Conservation (phyloP, 169 alveolate genomes). For the Cryptosporidium xiaoi region DNA sequence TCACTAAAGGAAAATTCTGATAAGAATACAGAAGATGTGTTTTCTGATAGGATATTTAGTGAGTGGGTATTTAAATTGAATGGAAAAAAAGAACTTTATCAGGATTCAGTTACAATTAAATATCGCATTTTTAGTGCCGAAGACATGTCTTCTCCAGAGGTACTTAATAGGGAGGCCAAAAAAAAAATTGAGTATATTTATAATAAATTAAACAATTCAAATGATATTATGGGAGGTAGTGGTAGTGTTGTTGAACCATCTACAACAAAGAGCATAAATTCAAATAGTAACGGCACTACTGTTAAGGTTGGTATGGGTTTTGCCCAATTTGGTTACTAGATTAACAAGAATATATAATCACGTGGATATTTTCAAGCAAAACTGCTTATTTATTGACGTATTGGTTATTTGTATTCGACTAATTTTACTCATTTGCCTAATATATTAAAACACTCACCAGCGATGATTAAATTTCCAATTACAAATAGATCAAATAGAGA, state of each 20-base stretch:
- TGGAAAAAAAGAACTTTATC: constrained; percentile 67
- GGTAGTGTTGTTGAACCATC: background rate
- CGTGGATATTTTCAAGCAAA: too few species aligned
- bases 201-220: constrained; percentile 11
- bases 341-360: background rate
- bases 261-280: constrained; percentile 10
- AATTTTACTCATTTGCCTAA: too few species aligned
- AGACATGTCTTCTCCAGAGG: constrained; percentile 64
- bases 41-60: constrained; percentile 60
- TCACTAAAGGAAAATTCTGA: constrained; percentile 41
- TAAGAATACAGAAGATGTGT: constrained; percentile 44
- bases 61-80: constrained; percentile 72
- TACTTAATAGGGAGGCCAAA: constrained; percentile 61
- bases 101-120: constrained; percentile 51
- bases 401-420: too few species aligned
- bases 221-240: too few species aligned
- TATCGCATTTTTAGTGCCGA: constrained; percentile 65
- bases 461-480: too few species aligned
- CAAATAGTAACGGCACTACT: constrained; percentile 1
- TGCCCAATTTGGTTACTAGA: constrained; percentile 42
- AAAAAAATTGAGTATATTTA: constrained; percentile 58
- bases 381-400: too few species aligned
- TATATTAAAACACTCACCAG: too few species aligned
- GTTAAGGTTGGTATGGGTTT: constrained; percentile 72
- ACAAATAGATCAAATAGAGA: too few species aligned